phyloP scores from a whole-genome alignment of 2,329 filamentous ascomycete genomes.

The Aspergillus oerlinghausenensis region DNA sequence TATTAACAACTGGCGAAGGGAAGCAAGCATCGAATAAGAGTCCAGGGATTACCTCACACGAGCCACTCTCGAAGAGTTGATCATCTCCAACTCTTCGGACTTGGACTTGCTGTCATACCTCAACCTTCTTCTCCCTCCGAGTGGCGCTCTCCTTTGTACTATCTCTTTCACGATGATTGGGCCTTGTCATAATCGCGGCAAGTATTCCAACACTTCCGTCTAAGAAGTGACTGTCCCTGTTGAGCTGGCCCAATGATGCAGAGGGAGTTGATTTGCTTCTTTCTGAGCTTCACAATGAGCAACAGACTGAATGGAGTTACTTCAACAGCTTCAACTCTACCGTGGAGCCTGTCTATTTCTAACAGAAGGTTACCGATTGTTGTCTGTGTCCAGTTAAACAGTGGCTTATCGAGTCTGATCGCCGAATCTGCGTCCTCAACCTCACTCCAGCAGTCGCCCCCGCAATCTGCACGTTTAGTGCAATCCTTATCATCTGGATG shows the following conservation, averaged over 20 bases:
- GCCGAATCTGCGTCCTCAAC: constrained; percentile 18
- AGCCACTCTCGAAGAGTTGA: not conserved
- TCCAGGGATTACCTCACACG: constrained; percentile 1
- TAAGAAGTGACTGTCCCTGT: not conserved
- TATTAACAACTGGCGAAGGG: not conserved
- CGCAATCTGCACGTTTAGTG: constrained; percentile 18
- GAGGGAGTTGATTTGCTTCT: not conserved
- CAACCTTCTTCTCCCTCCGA: not conserved
- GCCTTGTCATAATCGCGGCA: not conserved
- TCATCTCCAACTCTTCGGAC: not conserved
- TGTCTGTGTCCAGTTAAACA: constrained; percentile 1
- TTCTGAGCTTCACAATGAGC: not conserved
- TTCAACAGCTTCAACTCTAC: not conserved
- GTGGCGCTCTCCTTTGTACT: constrained; percentile 5
- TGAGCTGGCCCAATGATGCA: not conserved
- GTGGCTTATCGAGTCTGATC: constrained; percentile 9
- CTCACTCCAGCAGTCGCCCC: constrained; percentile 21
- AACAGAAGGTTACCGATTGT: constrained; percentile 4
- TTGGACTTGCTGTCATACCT: constrained; percentile 3
- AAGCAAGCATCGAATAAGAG: constrained; percentile 1
- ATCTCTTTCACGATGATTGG: constrained; percentile 1
- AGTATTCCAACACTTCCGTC: not conserved
- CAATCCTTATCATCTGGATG: constrained; percentile 18
- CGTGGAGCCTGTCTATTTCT: constrained; percentile 3
- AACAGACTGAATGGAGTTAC: not conserved